Evolutionary conservation across 2,329 filamentous ascomycete genomes (phyloP), one percentile per base, ranked within the genome.

Genomic region (Blumeriella jaapii): DNA sequence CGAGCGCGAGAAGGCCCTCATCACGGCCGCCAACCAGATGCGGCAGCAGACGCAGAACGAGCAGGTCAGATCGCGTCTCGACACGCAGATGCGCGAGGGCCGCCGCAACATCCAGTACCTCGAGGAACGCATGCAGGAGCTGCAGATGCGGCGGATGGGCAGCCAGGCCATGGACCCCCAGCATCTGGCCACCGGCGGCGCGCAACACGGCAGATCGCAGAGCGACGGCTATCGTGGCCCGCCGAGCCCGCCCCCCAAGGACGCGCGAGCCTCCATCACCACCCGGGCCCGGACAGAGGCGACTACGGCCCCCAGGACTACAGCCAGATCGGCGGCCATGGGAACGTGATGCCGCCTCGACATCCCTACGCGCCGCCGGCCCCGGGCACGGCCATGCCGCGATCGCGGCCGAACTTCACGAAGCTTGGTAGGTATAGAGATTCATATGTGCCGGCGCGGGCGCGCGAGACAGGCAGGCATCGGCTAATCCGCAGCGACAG

Each of bases 1-100:
- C 62, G 85, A 95, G 69, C 79, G 89, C 59, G 91, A 98, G 64
- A 89, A 87, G 69, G 82, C 81, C 54, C 78, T 96, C 56, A 91
- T 98, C 68, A 82, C 82, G 61, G 89, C 85, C 54, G 89, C 89
- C 50, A 91, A 84, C 63, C 76, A 82, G 52, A 94, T 98, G 87
- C 82, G 86, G 62, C 81, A 87, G 63, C 87, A 91, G 60, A 95
- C 89, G 51, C 84, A 85, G 65, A 98, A 98, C 61, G 82, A 87
- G 50, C 73, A 78, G 43, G 89, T 96, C 47, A 81, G 86, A 56
- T 87, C 87, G 52, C 77, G 85, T 55, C 77, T 94, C 59, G 89
- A 96, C 57, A 82, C 79, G 45, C 86, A 95, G 63, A 93, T 98
- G 62, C 82, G 87, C 57, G 89, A 96, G 62, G 85, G 84, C 48